Conservation (phyloP, 441 rosid species). For the Erodium texanum region DNA sequence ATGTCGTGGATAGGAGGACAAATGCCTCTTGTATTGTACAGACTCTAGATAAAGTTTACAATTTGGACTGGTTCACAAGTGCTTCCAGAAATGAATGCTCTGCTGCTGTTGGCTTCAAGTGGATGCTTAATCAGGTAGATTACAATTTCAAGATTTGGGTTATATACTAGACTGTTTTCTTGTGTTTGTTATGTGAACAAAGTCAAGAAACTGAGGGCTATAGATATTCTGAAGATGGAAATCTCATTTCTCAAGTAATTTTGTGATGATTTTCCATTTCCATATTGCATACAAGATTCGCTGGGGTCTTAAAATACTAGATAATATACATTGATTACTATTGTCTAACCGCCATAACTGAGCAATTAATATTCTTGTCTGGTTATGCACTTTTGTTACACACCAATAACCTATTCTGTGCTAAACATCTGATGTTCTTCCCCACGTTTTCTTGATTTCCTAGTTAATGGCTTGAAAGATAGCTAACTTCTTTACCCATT, state of each 20-base stretch:
- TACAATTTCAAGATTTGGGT: background rate
- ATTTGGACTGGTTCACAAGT: conserved; percentile 77
- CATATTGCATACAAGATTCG: background rate
- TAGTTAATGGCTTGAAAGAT: no score
- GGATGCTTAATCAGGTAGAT: conserved; percentile 95
- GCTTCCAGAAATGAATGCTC: conserved; percentile 96
- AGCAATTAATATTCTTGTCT: background rate
- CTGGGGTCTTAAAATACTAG: background rate
- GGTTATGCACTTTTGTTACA: background rate
- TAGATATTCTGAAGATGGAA: no score
- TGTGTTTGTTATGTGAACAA: background rate
- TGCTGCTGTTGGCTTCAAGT: conserved; percentile 91
- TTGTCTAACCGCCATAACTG: background rate
- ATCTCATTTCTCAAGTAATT: background rate
- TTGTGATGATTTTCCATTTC: background rate
- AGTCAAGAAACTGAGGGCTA: no score
- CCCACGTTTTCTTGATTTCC: background rate
- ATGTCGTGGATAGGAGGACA: conserved; percentile 46
- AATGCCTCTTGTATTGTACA: conserved; percentile 50
- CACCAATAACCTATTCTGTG: background rate
- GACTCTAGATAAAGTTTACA: conserved; percentile 71
- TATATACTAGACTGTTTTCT: background rate
- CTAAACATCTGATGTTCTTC: background rate
- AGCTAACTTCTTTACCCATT: no score
- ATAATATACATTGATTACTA: background rate